Conservation (phyloP, 208 protist genomes). For the Polymyxa betae region DNA sequence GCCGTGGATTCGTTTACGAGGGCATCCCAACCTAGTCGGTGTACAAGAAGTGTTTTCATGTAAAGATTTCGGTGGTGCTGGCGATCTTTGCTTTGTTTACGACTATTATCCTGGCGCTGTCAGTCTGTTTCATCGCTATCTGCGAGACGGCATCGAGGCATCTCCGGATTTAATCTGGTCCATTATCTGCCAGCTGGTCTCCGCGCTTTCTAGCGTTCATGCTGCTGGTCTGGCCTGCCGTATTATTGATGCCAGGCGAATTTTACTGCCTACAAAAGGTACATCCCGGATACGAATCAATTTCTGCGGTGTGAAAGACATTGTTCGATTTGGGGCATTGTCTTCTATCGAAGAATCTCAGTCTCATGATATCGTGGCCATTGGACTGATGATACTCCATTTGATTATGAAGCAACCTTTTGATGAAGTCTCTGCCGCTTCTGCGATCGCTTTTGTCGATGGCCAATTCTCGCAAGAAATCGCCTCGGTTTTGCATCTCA, state of each 20-base stretch:
- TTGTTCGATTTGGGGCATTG: not conserved
- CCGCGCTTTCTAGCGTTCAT: not conserved
- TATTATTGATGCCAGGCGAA: not conserved
- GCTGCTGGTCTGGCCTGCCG: constrained; percentile 1
- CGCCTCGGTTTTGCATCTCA: not conserved
- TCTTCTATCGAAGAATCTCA: not conserved
- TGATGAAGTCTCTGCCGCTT: not conserved
- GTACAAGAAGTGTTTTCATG: constrained; percentile 14
- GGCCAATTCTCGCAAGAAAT: not conserved
- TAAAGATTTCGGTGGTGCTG: constrained; percentile 3
- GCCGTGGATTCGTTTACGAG: not conserved
- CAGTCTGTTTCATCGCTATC: not conserved
- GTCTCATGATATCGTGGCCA: not conserved
- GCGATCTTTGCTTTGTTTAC: not conserved
- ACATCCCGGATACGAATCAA: not conserved
- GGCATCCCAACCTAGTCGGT: constrained; percentile 3
- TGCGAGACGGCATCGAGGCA: not conserved
- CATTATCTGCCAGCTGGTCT: constrained; percentile 4
- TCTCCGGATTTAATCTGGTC: constrained; percentile 4
- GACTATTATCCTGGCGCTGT: not conserved
- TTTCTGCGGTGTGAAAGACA: constrained; percentile 20
- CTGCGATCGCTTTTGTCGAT: constrained; percentile 5
- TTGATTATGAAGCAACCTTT: not conserved
- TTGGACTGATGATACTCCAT: not conserved
- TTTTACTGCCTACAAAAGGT: not conserved